phyloP scores from a whole-genome alignment of 306 rosid genomes.

The Cicer judaicum region DNA sequence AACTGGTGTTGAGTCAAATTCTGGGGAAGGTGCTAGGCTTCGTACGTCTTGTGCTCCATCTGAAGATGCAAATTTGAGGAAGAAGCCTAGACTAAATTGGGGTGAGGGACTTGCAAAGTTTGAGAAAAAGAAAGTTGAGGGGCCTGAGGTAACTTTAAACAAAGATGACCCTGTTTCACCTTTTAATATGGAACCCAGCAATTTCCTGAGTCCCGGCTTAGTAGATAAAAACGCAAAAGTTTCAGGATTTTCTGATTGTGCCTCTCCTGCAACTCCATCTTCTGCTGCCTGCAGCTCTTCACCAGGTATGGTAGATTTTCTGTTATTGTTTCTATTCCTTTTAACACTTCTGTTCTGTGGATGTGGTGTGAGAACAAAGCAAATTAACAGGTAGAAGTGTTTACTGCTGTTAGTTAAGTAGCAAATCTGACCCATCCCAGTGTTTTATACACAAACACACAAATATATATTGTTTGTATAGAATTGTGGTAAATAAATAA shows the following conservation, averaged over 20 bases:
- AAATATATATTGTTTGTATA: background rate
- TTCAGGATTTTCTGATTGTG: slow-evolving; percentile 62
- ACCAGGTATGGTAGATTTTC: slow-evolving; percentile 59
- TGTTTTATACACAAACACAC: background rate
- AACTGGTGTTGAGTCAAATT: slow-evolving; percentile 62
- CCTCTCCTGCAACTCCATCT: slow-evolving; percentile 85
- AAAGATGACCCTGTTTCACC: slow-evolving; percentile 62
- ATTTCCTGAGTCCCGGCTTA: slow-evolving; percentile 57
- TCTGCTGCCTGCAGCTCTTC: slow-evolving; percentile 80
- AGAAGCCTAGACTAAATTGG: slow-evolving; percentile 91
- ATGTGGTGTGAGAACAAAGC: background rate
- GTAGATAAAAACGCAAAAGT: slow-evolving; percentile 72
- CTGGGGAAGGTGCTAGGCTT: slow-evolving; percentile 75
- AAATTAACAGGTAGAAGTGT: slow-evolving; percentile 8
- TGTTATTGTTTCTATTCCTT: background rate
- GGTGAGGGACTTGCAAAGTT: slow-evolving; percentile 96
- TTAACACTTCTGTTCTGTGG: background rate
- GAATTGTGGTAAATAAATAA: slow-evolving; percentile 12
- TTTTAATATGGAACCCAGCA: slow-evolving; percentile 56
- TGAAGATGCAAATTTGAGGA: slow-evolving; percentile 67
- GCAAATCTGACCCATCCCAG: background rate
- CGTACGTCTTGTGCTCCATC: slow-evolving; percentile 69
- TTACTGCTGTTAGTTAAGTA: background rate
- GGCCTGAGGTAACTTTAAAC: slow-evolving; percentile 55
- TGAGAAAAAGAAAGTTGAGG: slow-evolving; percentile 74